Evolutionary conservation across 495 filamentous ascomycete genomes (phyloP).

Genomic region (Annulohypoxylon maeteangense): DNA sequence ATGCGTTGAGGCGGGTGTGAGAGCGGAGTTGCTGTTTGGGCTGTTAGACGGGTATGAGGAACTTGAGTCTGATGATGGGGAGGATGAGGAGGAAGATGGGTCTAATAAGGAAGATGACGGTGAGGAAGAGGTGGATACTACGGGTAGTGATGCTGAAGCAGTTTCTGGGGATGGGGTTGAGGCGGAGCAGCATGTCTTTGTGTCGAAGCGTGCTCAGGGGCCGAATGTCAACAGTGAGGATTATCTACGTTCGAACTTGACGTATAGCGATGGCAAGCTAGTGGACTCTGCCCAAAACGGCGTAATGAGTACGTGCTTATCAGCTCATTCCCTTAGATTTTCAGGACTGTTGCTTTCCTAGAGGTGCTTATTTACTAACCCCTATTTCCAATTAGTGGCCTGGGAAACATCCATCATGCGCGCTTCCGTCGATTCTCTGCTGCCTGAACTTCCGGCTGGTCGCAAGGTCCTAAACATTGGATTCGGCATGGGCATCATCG

Average conservation of each 20-base stretch:
- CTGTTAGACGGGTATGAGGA: conserved; percentile 80
- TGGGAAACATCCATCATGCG: conserved; percentile 96
- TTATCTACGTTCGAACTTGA: conserved; percentile 82
- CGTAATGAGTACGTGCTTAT: conserved; percentile 82
- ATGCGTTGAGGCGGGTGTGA: conserved; percentile 89
- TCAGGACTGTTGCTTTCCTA: background rate
- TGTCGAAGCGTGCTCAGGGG: conserved; percentile 45
- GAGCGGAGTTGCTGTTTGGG: conserved; percentile 86
- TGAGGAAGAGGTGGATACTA: conserved; percentile 30
- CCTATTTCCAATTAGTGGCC: conserved; percentile 65
- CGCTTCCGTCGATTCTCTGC: conserved; percentile 67
- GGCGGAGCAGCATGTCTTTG: conserved; percentile 49
- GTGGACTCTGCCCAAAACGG: conserved; percentile 85
- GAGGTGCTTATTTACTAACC: background rate
- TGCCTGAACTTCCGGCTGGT: conserved; percentile 57
- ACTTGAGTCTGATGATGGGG: conserved; percentile 70
- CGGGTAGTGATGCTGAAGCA: conserved; percentile 23
- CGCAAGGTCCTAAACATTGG: conserved; percentile 89
- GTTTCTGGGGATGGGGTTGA: background rate
- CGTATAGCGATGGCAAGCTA: conserved; percentile 76
- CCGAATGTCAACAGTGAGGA: conserved; percentile 68
- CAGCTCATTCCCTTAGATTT: conserved; percentile 47
- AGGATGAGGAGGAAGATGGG: conserved; percentile 64
- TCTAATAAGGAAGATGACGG: conserved; percentile 46
- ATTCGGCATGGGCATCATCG: conserved; percentile 96